Conservation (phyloP, 352 stramenopile species). For the Thalassiosira mediterranea region DNA sequence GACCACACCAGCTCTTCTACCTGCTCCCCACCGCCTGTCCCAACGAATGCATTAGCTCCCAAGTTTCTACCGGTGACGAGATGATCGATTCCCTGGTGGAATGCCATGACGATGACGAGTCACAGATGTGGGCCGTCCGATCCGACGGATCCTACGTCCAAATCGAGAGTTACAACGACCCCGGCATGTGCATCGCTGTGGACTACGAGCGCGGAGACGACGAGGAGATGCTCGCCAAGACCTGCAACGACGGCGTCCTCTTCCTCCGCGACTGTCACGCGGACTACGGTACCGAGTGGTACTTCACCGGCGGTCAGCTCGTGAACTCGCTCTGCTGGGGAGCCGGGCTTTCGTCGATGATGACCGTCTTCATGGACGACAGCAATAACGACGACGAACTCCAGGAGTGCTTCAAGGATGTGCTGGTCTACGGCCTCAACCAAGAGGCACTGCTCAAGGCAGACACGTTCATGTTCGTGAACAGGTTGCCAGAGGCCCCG, state of each 20-base stretch:
- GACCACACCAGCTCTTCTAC: constrained; percentile 17
- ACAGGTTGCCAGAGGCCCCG: constrained; percentile 36
- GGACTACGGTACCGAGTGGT: constrained; percentile 43
- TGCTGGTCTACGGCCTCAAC: constrained; percentile 26
- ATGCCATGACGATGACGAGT: constrained; percentile 20
- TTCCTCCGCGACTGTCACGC: constrained; percentile 36
- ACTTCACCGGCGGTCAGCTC: constrained; percentile 51
- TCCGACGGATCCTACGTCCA: constrained; percentile 46
- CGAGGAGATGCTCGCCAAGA: constrained; percentile 18
- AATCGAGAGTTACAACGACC: constrained; percentile 38
- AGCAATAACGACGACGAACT: constrained; percentile 1
- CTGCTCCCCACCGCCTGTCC: constrained; percentile 42
- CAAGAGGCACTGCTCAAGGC: constrained; percentile 35
- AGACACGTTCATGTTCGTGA: constrained; percentile 55
- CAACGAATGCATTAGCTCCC: constrained; percentile 33
- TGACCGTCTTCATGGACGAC: constrained; percentile 34
- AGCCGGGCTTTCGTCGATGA: constrained; percentile 32
- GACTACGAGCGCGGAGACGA: constrained; percentile 38
- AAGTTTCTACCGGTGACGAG: constrained; percentile 14
- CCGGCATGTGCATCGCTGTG: constrained; percentile 39
- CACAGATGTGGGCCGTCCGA: constrained; percentile 39
- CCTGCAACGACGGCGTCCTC: constrained; percentile 29
- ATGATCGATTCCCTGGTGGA: constrained; percentile 21
- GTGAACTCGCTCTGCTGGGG: constrained; percentile 43
- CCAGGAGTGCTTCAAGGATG: constrained; percentile 11